These are phyloP conservation scores for Cyclocybe aegerita DNA, from an alignment of 768 basidiomycete species.

Conservation along the genomic window DNA sequence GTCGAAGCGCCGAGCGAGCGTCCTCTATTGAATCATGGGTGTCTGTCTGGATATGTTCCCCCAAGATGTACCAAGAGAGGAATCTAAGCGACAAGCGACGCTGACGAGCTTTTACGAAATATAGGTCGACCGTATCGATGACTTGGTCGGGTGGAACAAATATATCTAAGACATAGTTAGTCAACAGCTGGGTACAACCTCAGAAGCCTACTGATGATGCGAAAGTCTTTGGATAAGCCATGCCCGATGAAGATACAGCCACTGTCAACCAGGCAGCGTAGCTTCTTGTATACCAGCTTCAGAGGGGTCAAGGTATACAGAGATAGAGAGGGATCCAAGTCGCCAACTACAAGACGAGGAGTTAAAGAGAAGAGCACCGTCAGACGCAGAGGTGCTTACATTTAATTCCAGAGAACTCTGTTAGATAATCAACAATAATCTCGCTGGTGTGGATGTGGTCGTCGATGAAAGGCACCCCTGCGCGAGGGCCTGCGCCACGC, in stretches of 20 bases:
- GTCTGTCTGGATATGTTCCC: conserved; percentile 89
- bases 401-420: conserved; percentile 94
- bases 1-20: conserved; percentile 77
- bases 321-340: conserved; percentile 83
- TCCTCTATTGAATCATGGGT: conserved; percentile 99
- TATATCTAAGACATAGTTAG: conserved; percentile 59
- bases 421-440: conserved; percentile 92
- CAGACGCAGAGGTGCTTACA: conserved; percentile 50
- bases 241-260: conserved; percentile 98
- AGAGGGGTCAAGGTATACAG: conserved; percentile 89
- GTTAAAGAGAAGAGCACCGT: not conserved
- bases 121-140: conserved; percentile 97
- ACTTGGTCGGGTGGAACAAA: conserved; percentile 95
- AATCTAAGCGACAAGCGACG: conserved; percentile 90
- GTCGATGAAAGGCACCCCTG: conserved; percentile 92
- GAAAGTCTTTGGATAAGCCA: conserved; percentile 95
- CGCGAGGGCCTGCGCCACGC: conserved; percentile 77
- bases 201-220: conserved; percentile 85
- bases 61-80: conserved; percentile 90
- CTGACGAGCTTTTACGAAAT: conserved; percentile 78
- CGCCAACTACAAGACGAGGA: conserved; percentile 62
- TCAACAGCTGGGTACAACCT: not conserved
- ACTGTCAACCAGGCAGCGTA: conserved; percentile 87
- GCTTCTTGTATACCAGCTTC: conserved; percentile 98
- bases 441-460: conserved; percentile 98